Evolutionary conservation across 352 stramenopile genomes (phyloP), one percentile per base, ranked within the genome.

Genomic region (Lagenidium giganteum): DNA sequence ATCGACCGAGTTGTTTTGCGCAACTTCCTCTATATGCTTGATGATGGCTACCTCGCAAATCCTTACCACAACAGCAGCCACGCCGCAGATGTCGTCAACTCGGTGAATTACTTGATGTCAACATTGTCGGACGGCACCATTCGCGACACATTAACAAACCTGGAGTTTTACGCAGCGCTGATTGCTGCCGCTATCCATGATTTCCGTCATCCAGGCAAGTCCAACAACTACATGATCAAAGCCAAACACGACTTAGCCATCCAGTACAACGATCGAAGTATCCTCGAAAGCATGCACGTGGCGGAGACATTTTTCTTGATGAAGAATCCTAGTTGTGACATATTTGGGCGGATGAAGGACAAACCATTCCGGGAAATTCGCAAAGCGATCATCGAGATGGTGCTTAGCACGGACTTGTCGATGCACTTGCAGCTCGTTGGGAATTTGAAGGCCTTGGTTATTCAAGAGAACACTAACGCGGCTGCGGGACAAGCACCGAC

Each of bases 251-350:
- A 84, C 42, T 61, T 95, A 18, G 76, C 84, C 23, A 68, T 93
- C 18, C 62, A 80, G 42, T 95, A 95, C 67, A 92, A 84, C 30
- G 84, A 94, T 47, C 65, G 68, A 32, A 87, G 67, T 41, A 87
- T 94, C 32, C 52, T 93, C 12, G 84, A 95, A 66, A 85, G 82
- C 34, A 90, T 92, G 76, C 84, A 95, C 42, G 36, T 94, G 16
- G 80, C 84, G 23, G 75, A 89, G 57, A 85, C 83, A 4, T 95
- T 94, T 38, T 83, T 85, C 37, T 66, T 93, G 23, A 84, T 83
- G 67, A 64, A 64, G 8, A 66, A 80, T 29, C 79, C 74, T 32
- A 51, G 74, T 5, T 88, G 70, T 46, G 70, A 91, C 54, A 88
- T 91, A 48, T 91, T 91, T 55, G 72, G 68, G 3, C 62, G 75